These are phyloP conservation scores for Daldinia loculata DNA, from an alignment of 495 filamentous ascomycete genomes.

Conservation along the genomic window DNA sequence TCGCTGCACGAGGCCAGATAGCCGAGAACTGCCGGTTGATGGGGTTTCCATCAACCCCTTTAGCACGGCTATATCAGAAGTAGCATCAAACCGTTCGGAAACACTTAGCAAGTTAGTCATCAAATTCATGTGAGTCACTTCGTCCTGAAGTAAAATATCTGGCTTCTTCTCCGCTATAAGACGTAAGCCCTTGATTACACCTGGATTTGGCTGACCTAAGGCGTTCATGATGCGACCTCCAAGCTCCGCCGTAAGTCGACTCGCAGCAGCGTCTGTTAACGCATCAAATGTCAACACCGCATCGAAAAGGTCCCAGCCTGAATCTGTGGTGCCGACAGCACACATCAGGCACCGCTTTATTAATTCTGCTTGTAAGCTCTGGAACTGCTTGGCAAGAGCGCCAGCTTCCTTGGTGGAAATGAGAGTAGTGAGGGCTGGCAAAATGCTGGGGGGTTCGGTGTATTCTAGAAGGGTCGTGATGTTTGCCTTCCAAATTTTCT, in stretches of 20 bases:
- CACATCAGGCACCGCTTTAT: slow-evolving; percentile 47
- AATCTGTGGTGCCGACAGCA: slow-evolving; percentile 31
- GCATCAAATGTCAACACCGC: slow-evolving; percentile 48
- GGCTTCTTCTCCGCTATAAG: slow-evolving; percentile 50
- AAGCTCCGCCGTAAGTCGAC: slow-evolving; percentile 44
- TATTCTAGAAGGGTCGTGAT: slow-evolving; percentile 45
- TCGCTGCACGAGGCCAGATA: slow-evolving; percentile 51
- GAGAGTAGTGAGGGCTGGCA: slow-evolving; percentile 49
- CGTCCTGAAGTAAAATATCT: slow-evolving; percentile 45
- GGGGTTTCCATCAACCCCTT: slow-evolving; percentile 48
- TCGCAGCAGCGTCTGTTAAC: slow-evolving; percentile 41
- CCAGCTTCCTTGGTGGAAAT: slow-evolving; percentile 49
- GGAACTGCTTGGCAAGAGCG: slow-evolving; percentile 38
- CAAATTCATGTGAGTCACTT: slow-evolving; percentile 50
- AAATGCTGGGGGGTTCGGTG: slow-evolving; percentile 28
- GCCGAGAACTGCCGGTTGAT: slow-evolving; percentile 42
- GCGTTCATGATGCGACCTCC: slow-evolving; percentile 26
- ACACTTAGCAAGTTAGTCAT: slow-evolving; percentile 56
- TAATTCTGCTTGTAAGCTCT: slow-evolving; percentile 53
- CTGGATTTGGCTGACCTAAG: slow-evolving; percentile 35
- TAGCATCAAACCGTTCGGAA: slow-evolving; percentile 51
- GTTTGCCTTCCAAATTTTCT: slow-evolving; percentile 49
- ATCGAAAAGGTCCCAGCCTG: slow-evolving; percentile 52
- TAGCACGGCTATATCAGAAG: slow-evolving; percentile 45
- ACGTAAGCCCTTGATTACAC: slow-evolving; percentile 51